Base-by-base conservation (phyloP, 345 rosid species). In the Euphorbia peplus region DNA sequence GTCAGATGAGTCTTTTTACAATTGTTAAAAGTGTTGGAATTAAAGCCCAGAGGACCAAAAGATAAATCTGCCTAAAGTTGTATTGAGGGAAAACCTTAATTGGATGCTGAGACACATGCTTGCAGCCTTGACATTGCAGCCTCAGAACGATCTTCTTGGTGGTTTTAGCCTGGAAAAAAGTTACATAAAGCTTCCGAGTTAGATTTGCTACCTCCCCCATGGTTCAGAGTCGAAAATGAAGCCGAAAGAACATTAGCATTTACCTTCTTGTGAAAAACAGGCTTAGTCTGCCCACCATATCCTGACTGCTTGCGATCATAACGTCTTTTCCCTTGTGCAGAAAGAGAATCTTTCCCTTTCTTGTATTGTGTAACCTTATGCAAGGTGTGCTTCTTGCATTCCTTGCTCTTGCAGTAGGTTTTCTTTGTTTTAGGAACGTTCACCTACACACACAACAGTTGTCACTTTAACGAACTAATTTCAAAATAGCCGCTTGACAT, bases 201-300 rank as follows among this genome's bases (percentile, higher is more conserved):
- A 56, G n/a, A 22, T 14, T 1, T 3, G 0, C 14, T 25, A 12
- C 22, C 19, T 50, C 54, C 22, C 4, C 22, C 19, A 1, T n/a
- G 13, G 19, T 5, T 54, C 4, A 22, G 22, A 4, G 13, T 54
- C 9, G 14, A 16, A 3, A 0, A 21, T 11, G 50, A 39, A 11
- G 29, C n/a, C 0, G 2, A 18, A 55, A 21, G 29, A 1, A 30
- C 21, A 10, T 37, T 11, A 54, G 26, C 30, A 10, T 3, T 10
- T 41, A 75, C 74, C 78, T 75, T 75, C 63, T 75, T 70, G 63
- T 70, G 78, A 52, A 75, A 75, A 18, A 69, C 78, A 39, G 74
- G 78, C 42, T 64, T 75, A 11, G 74, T 69, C 69, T 75, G 67
- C 0, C 78, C 74, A 22, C 67, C 63, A 69, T 75, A 75, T 21